Evolutionary conservation across 2,329 filamentous ascomycete genomes (phyloP).

Genomic region (Fusarium sp.): DNA sequence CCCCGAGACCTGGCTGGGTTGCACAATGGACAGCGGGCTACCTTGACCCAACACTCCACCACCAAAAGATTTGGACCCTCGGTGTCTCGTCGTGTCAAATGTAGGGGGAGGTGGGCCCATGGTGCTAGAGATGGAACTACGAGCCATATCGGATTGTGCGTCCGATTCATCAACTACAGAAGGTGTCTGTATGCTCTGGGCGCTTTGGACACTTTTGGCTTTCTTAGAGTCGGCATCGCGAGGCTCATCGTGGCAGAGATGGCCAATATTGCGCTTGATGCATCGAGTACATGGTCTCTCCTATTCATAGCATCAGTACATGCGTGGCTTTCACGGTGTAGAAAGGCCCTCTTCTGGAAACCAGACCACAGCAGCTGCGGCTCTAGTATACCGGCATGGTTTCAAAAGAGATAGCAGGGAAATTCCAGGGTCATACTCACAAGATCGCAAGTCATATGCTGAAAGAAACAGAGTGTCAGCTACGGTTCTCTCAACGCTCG

Average conservation of each 20-base stretch:
- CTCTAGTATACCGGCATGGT: slow-evolving; percentile 13
- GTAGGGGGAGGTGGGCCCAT: slow-evolving; percentile 65
- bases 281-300: slow-evolving; percentile 97
- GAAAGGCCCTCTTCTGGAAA: slow-evolving; percentile 14
- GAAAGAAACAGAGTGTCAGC: slow-evolving; percentile 46
- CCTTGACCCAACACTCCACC: slow-evolving; percentile 59
- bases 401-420: slow-evolving; percentile 41
- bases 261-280: slow-evolving; percentile 98
- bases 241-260: slow-evolving; percentile 97
- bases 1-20: slow-evolving; percentile 75
- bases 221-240: slow-evolving; percentile 86
- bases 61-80: slow-evolving; percentile 57
- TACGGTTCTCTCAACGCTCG: slow-evolving; percentile 33
- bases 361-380: slow-evolving; percentile 23
- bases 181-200: slow-evolving; percentile 55
- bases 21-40: slow-evolving; percentile 74
- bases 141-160: slow-evolving; percentile 60
- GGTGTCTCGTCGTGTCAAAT: slow-evolving; percentile 50
- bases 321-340: slow-evolving; percentile 19
- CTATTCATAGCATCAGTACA: slow-evolving; percentile 59
- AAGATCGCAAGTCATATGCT: slow-evolving; percentile 95
- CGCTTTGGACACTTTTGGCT: slow-evolving; percentile 68
- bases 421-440: slow-evolving; percentile 64
- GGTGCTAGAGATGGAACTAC: slow-evolving; percentile 66
- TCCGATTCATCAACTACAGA: slow-evolving; percentile 71